Evolutionary conservation across 1,284 basidiomycete genomes (phyloP), one percentile per base, ranked within the genome.

Genomic region (Amylostereum areolatum): DNA sequence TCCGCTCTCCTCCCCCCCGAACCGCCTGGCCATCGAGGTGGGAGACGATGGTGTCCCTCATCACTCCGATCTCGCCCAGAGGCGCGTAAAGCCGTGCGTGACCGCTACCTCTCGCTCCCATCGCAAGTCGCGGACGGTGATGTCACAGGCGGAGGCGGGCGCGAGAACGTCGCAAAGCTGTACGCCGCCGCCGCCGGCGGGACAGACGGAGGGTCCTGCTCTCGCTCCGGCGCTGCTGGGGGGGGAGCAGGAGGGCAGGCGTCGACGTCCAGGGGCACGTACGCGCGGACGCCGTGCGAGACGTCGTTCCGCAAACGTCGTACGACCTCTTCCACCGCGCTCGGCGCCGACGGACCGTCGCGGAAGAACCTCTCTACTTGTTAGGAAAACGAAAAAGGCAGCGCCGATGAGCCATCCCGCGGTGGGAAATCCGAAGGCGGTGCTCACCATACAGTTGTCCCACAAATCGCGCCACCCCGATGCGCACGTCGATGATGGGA

Each of bases 401-500:
- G 46, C 43, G 8, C 25, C 50, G 8, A 39, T 30, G 18, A 37
- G 24, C 29, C n/a, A 33, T 24, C 24, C 12, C 2, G 12, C 37
- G 45, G 40, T 29, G 28, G 40, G 9, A 42, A 45, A 24, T 45
- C 10, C n/a, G 8, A 29, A 29, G 46, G 36, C 47, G 25, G 49
- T 33, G 66, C 77, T 62, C 62, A 80, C 82, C 73, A 56, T 71
- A 77, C 45, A 85, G 65, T 39, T 68, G 63, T 35, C 78, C 77
- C 24, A 83, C 67, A 31, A 89, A 72, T 41, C 89, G 79, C 10
- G 93, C 85, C 1, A 95, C 75, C 5, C 83, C 86, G 51, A 97
- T 91, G 39, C 93, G 80, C 43, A 98, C 92, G 58, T 94, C 93
- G 45, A 92, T 73, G 27, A 97, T 81, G n/a, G 62, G 64, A 62